These are phyloP conservation scores for Blastobotrys mokoenaii DNA, from an alignment of 805 yeast species.

Conservation along the genomic window DNA sequence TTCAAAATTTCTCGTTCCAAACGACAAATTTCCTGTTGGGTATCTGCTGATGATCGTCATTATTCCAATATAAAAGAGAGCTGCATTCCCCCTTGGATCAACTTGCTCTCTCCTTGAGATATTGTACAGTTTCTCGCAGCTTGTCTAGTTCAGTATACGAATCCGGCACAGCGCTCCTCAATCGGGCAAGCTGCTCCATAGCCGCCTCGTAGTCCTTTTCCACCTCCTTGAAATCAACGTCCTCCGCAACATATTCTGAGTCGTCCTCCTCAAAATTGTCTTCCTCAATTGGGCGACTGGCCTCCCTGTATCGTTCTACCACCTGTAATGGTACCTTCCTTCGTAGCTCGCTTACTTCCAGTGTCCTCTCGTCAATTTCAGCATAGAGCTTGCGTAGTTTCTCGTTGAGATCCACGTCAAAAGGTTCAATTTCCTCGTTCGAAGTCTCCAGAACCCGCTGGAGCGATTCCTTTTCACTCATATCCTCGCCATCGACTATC, in stretches of 20 bases:
- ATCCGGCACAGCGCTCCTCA: constrained; percentile 5
- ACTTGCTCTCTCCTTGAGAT: constrained; percentile 1
- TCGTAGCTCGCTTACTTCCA: constrained; percentile 47
- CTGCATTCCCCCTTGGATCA: neutral
- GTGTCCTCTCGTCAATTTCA: constrained; percentile 55
- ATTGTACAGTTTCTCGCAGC: constrained; percentile 3
- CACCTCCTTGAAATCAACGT: neutral
- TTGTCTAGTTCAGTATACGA: constrained; percentile 1
- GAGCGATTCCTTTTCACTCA: constrained; percentile 23
- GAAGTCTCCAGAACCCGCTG: constrained; percentile 16
- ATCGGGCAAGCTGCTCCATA: neutral
- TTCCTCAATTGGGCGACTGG: neutral
- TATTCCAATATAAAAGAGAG: too few relatives aligned
- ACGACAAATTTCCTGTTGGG: too few relatives aligned
- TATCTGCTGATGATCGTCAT: too few relatives aligned
- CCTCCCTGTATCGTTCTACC: constrained; percentile 33
- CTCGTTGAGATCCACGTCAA: constrained; percentile 56
- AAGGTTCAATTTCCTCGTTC: constrained; percentile 50
- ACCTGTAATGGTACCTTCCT: constrained; percentile 27
- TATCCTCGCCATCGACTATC: constrained; percentile 47
- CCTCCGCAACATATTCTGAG: neutral
- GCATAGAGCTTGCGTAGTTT: constrained; percentile 47
- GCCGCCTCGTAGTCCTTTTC: constrained; percentile 1
- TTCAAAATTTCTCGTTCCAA: too few relatives aligned
- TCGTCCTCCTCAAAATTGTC: neutral